A percentile compares a stretch with the other conserved stretches of the same genome.
Evolutionary conservation across 106 monocot species (phyloP).

Genomic region (Phalaenopsis aphrodite): DNA sequence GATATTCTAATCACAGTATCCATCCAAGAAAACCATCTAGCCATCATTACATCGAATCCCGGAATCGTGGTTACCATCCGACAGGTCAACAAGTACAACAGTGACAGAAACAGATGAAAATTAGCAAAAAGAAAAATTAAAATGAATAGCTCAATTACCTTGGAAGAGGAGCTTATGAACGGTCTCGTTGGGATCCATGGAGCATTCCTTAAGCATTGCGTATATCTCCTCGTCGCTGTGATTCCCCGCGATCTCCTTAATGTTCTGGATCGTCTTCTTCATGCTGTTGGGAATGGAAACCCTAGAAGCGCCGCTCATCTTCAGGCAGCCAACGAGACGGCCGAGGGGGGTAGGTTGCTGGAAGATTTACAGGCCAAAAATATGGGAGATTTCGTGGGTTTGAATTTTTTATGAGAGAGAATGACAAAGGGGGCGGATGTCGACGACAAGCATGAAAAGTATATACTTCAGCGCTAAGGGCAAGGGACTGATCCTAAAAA

Average conservation of each 20-base stretch:
- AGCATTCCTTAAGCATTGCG: slow-evolving; percentile 82
- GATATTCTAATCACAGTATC: not conserved
- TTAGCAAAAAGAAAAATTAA: not conserved
- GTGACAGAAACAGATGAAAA: not conserved
- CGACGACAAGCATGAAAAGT: not conserved
- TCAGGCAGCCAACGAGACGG: not conserved
- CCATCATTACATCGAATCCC: slow-evolving; percentile 1
- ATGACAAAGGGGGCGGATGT: not conserved
- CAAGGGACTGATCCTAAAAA: too few relatives aligned
- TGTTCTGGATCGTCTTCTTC: slow-evolving; percentile 59
- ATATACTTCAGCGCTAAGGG: too few relatives aligned
- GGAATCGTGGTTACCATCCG: not conserved
- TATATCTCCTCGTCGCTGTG: slow-evolving; percentile 91
- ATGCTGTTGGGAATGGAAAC: slow-evolving; percentile 38
- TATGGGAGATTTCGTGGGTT: slow-evolving; percentile 14
- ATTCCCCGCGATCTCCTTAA: slow-evolving; percentile 77
- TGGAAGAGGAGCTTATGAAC: slow-evolving; percentile 69
- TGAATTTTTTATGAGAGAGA: slow-evolving; percentile 1
- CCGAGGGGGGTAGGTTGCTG: not conserved
- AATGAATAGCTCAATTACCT: slow-evolving; percentile 25
- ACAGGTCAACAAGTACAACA: slow-evolving; percentile 1
- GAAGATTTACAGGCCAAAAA: slow-evolving; percentile 1
- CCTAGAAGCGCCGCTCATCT: slow-evolving; percentile 26
- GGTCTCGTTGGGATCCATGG: slow-evolving; percentile 97
- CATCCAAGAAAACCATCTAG: not conserved